phyloP scores from a whole-genome alignment of 2,329 filamentous ascomycete species.

The Hymenoscyphus linearis region DNA sequence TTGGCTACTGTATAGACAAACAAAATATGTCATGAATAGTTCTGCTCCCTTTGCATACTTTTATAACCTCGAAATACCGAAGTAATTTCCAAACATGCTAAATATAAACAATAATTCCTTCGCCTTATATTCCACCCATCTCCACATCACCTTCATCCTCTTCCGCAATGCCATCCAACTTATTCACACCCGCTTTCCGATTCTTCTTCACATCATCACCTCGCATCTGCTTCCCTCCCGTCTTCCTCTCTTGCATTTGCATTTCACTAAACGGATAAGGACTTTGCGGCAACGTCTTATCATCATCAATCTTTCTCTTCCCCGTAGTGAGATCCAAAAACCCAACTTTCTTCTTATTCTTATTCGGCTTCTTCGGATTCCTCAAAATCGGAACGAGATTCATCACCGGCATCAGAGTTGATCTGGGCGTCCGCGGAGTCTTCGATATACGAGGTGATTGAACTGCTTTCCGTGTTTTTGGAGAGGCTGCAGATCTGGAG shows the following conservation, averaged over 20 bases:
- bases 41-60: too few species aligned
- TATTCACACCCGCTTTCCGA: too few species aligned
- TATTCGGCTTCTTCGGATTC: background rate
- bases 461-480: background rate
- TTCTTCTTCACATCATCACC: background rate
- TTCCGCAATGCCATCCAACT: background rate
- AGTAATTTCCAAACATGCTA: too few species aligned
- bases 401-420: background rate
- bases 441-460: background rate
- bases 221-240: background rate
- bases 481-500: background rate
- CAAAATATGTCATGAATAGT: too few species aligned
- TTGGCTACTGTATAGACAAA: too few species aligned
- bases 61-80: too few species aligned
- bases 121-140: background rate
- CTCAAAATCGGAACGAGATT: background rate
- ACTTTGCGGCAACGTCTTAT: background rate
- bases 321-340: background rate
- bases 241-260: background rate
- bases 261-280: background rate
- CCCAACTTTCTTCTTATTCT: background rate
- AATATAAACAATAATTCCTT: too few species aligned
- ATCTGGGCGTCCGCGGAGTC: background rate
- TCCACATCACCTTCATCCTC: background rate
- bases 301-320: background rate